A percentile compares a stretch with the other conserved stretches of the same genome.
phyloP scores from a whole-genome alignment of 192 early-diverging fungal genomes.

The Rhizoclosmatium globosum region DNA sequence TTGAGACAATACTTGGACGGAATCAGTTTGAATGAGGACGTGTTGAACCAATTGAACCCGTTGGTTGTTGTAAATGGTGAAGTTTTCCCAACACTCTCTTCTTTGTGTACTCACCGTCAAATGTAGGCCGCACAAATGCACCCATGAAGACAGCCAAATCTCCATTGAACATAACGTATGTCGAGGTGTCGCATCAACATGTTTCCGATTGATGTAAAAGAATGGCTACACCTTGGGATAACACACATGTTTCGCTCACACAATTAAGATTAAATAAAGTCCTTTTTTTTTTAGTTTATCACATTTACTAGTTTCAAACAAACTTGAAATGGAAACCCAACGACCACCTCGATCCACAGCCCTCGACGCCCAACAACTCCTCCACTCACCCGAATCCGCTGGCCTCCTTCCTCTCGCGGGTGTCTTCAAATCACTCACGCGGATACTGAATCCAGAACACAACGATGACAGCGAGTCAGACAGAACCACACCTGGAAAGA shows the following conservation, averaged over 20 bases:
- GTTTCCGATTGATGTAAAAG: conserved; percentile 3
- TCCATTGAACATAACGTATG: conserved; percentile 55
- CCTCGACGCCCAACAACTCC: neutral
- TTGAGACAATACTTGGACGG: conserved; percentile 71
- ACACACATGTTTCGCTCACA: neutral
- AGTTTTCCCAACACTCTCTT: neutral
- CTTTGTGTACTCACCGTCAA: neutral
- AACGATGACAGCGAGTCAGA: neutral
- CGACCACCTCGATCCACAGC: neutral
- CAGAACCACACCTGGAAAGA: neutral
- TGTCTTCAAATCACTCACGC: neutral
- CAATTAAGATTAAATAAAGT: neutral
- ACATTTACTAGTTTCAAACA: too few relatives aligned
- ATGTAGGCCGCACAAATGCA: conserved; percentile 56
- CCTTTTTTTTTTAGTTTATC: too few relatives aligned
- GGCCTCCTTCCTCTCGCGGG: neutral
- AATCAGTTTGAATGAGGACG: conserved; percentile 60
- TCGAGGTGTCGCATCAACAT: conserved; percentile 55
- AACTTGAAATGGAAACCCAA: neutral
- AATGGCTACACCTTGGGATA: neutral
- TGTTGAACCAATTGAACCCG: conserved; percentile 61
- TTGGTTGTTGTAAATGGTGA: conserved; percentile 64
- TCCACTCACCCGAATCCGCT: neutral
- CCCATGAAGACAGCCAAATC: conserved; percentile 50
- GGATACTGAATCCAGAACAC: neutral